Evolutionary conservation across 2,329 filamentous ascomycete genomes (phyloP), one percentile per base, ranked within the genome.

Genomic region (Xylariales sp.): DNA sequence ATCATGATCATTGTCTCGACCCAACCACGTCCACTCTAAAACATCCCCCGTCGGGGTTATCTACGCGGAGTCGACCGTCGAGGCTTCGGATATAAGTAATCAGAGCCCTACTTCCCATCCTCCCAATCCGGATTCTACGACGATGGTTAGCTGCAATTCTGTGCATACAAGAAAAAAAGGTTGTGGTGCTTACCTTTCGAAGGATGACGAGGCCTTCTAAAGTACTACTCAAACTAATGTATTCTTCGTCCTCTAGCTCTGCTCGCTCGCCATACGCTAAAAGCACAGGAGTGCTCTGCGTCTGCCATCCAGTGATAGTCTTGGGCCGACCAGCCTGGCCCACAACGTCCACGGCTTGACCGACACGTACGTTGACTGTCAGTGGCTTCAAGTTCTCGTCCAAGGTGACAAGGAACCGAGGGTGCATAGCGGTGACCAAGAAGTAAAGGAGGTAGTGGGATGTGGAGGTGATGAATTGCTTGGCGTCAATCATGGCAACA

Each of bases 261-360:
- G 96, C 96, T 75, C 97, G 88, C 85, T 99, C 96, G 36, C 97
- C 96, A 77, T 97, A 91, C n/a, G 93, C 91, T 75, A 99, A 84
- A 67, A 99, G 85, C 54, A 99, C 96, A 0, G 96, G 96, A n/a
- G 96, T 99, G 83, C 93, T 97, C 85, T 99, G 96, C 72, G 96
- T 99, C 83, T 99, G 96, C 96, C 96, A 99, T 61, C 96, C 96
- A 9, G 96, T 99, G 76, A 99, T 99, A 1, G 96, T 99, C 90
- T 99, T 98, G 73, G 96, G 96, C 70, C 95, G 89, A 79, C 96
- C 96, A 12, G 97, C 96, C 81, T 98, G 96, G 59, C 96, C 97
- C 48, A 99, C 96, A 49, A 99, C 94, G 79, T 99, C 96, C 23
- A 99, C 97, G 16, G 97, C 96, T 83, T 99, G 97, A 80, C 96